Base-by-base conservation (phyloP, 129 eudicot species). In the Oenanthe sinensis region DNA sequence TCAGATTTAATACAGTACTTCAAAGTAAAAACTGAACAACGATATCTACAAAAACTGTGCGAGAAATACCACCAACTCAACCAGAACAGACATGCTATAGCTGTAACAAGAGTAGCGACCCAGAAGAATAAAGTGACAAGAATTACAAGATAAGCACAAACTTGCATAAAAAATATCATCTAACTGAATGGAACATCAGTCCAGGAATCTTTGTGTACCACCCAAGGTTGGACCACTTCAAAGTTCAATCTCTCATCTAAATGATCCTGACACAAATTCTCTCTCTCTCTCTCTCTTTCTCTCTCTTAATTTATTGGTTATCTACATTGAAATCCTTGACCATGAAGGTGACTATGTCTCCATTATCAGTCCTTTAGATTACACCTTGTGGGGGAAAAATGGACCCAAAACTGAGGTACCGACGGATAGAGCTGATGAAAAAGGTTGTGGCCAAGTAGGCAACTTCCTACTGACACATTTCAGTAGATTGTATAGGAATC, bases 291-390 rank as follows among this genome's bases (percentile, higher is more conserved):
- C 36, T 33, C 36, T 33, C 36, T 28, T 26, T 82, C 77, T 76
- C 81, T 78, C 76, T 71, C 88, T 82, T 76, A 79, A 71, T 71
- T 82, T 76, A 76, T 79, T 77, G 72, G 67, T 65, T 71, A 81
- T 79, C 85, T 77, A 67, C 76, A 39, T 81, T 75, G 79, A 82
- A 73, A 81, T 84, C 78, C 83, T 82, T 78, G 78, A 79, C 77
- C 79, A 80, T 84, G 84, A 85, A 78, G 76, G 75, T 82, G 88
- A 81, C 83, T 72, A 78, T 42, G 81, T 42, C 81, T 82, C 83
- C 85, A 86, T 77, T 81, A 83, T 70, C 85, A 86, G 78, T 80
- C 75, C 77, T 33, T 83, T 76, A 73, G 73, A 48, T 54, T 80
- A 74, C 85, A 85, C 78, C 44, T 76, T 40, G 40, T 26, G 77